Base-by-base conservation (phyloP, 2,329 filamentous ascomycete species). In the Aureobasidium pullulans region DNA sequence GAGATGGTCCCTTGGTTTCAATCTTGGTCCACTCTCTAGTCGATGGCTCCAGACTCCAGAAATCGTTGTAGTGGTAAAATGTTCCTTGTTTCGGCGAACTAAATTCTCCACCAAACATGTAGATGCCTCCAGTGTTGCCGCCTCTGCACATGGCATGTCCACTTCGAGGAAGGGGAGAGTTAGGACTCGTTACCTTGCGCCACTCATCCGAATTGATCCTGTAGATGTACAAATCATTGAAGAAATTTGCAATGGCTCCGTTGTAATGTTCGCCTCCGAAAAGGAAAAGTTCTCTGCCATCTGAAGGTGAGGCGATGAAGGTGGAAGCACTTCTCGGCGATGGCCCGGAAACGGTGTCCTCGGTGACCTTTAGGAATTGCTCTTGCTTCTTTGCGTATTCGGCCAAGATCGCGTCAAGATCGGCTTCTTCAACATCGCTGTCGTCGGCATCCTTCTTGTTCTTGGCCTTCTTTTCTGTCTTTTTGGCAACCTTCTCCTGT, bases 31-130 rank as follows among this genome's bases (percentile, higher is more conserved):
- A 99, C 76, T 99, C 94, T 67, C 91, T 82, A 7, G 84, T 86
- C 8, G 81, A 82, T 0, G 93, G 88, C 69, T 97, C 92, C 44
- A 97, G 81, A 52, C 88, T 82, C 93, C 94, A 99, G 72, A 99
- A 97, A 75, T 97, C 94, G 69, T 96, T 96, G 77, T 99, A 99
- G 74, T 99, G 94, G 73, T 99, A 96, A 69, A 99, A 99, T 0
- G 93, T 97, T 4, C 94, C 94, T 74, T 97, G 94, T 71, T 96
- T 97, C 2, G 94, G 94, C 31, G 88, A 93, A 60, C 89, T 95
- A 73, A 99, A 99, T 75, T 99, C 94, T 62, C 93, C 94, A 64
- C 94, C 94, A 69, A 97, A 97, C 15, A 99, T 77, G 72, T 96
- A 99, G 56, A 97, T 83, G 36, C 88, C 85, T 63, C 87, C 88